Percentiles rank a stretch among this genome's conserved stretches.
Evolutionary conservation across 768 basidiomycete genomes (phyloP).

Genomic region (Holtermanniella nyarrowii): DNA sequence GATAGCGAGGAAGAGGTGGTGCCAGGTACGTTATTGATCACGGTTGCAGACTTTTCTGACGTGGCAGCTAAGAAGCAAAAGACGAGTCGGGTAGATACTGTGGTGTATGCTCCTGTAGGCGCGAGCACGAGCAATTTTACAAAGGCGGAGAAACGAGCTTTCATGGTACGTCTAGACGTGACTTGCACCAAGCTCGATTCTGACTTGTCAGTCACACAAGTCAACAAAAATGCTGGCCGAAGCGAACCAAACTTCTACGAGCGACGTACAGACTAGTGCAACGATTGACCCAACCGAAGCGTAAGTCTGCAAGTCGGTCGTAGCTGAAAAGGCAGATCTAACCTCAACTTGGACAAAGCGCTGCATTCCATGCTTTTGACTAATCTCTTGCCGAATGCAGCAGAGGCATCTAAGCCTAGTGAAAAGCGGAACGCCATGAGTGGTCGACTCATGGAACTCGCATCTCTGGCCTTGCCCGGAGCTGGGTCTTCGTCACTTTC

Average conservation of each 20-base stretch:
- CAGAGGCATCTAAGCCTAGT: slow-evolving; percentile 20
- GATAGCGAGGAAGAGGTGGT: slow-evolving; percentile 10
- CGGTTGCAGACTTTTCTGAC: too few relatives aligned
- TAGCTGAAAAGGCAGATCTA: slow-evolving; percentile 17
- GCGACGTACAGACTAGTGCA: not conserved
- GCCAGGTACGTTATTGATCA: slow-evolving; percentile 17
- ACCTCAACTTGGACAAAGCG: slow-evolving; percentile 38
- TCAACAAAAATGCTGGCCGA: not conserved
- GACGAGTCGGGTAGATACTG: not conserved
- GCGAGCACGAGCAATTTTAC: not conserved
- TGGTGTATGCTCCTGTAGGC: not conserved
- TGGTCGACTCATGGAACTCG: slow-evolving; percentile 29
- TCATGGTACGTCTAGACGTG: not conserved
- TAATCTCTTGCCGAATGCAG: slow-evolving; percentile 25
- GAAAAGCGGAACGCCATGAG: slow-evolving; percentile 34
- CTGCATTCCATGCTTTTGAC: slow-evolving; percentile 37
- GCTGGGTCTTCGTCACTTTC: slow-evolving; percentile 18
- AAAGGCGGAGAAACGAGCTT: not conserved
- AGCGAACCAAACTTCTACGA: not conserved
- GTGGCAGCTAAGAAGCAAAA: too few relatives aligned
- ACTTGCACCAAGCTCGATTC: not conserved
- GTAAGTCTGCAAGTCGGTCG: not conserved
- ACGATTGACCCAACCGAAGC: not conserved
- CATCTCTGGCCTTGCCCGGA: slow-evolving; percentile 27
- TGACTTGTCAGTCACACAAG: not conserved